These are phyloP conservation scores for Melaleuca alternifolia DNA, from an alignment of 345 rosid species.

Conservation along the genomic window DNA sequence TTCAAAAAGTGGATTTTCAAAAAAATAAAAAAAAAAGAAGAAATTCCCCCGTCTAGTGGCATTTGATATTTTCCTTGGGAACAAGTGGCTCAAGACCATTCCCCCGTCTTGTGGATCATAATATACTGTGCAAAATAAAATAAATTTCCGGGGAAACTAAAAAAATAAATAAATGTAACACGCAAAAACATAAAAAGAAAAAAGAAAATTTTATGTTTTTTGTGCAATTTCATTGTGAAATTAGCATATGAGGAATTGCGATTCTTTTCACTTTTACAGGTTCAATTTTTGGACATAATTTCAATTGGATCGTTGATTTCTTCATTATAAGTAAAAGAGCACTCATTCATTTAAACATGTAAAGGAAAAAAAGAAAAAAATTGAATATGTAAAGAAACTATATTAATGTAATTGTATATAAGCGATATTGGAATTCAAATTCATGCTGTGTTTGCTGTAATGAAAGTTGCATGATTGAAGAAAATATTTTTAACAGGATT, in stretches of 20 bases:
- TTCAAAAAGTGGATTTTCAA: too few species aligned
- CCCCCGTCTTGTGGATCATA: not conserved
- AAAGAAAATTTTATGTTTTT: not conserved
- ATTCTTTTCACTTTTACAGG: not conserved
- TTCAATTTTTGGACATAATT: not conserved
- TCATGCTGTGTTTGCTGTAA: too few species aligned
- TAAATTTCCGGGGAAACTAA: not conserved
- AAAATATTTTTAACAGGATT: too few species aligned
- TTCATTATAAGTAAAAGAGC: not conserved
- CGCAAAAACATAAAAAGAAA: too few species aligned
- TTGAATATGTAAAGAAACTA: not conserved
- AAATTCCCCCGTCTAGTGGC: too few species aligned
- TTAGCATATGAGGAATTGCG: not conserved
- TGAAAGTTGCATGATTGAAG: too few species aligned
- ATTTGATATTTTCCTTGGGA: not conserved
- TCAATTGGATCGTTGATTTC: not conserved
- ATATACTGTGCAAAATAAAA: not conserved
- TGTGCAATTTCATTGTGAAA: not conserved
- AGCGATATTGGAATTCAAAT: not conserved
- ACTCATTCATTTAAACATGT: not conserved
- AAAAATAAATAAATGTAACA: accelerated
- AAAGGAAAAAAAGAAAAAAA: not conserved
- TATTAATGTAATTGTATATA: not conserved
- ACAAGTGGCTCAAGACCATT: not conserved
- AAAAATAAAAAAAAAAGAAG: too few species aligned